Conservation (phyloP, 2,329 filamentous ascomycete genomes). For the Aspergillus candidus region DNA sequence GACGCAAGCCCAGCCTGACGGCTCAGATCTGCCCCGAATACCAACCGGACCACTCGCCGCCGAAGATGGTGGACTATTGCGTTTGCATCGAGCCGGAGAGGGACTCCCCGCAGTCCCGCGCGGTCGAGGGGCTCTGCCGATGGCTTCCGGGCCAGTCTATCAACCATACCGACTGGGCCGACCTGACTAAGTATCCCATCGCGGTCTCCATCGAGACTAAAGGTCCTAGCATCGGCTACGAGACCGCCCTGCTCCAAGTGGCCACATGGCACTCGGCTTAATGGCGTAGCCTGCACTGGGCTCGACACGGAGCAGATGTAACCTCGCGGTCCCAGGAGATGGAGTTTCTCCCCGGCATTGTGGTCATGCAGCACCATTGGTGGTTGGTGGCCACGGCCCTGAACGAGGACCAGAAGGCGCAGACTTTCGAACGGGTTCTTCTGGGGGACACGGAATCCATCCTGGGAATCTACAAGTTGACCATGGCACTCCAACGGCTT, state of each 20-base stretch:
- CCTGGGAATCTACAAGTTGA: too few relatives aligned
- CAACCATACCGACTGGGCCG: slow-evolving; percentile 1
- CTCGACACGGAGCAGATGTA: background rate
- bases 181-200: background rate
- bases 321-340: background rate
- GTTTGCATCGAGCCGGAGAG: background rate
- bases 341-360: background rate
- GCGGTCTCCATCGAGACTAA: slow-evolving; percentile 1
- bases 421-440: too few relatives aligned
- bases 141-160: background rate
- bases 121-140: background rate
- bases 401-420: too few relatives aligned
- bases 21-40: background rate
- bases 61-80: slow-evolving; percentile 1
- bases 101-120: background rate
- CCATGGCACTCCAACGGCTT: too few relatives aligned
- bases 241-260: background rate
- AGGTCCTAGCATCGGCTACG: background rate
- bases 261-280: background rate
- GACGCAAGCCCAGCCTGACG: too few relatives aligned
- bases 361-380: background rate
- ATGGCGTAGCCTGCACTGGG: background rate
- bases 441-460: too few relatives aligned
- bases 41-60: background rate
- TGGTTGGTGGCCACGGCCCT: too few relatives aligned